Percentiles rank a stretch among this genome's conserved stretches.
phyloP scores from a whole-genome alignment of 1,284 basidiomycete species.

The Xerocomus amazonicus region DNA sequence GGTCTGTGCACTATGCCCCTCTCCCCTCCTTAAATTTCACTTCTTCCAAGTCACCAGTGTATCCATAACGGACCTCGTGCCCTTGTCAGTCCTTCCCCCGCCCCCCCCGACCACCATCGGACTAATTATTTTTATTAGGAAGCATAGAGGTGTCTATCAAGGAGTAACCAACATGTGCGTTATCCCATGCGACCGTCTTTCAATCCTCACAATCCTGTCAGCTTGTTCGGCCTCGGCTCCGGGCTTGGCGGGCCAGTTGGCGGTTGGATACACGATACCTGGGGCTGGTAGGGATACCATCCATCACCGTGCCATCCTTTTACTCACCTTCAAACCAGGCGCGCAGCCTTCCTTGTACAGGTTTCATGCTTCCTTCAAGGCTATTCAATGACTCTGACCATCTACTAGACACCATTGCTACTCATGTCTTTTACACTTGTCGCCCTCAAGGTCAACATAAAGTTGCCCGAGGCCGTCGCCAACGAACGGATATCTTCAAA shows the following conservation, averaged over 20 bases:
- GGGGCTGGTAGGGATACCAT: slow-evolving; percentile 67
- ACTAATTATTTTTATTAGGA: slow-evolving; percentile 41
- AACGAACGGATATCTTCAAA: slow-evolving; percentile 59
- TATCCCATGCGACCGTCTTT: slow-evolving; percentile 7
- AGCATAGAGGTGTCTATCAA: slow-evolving; percentile 84
- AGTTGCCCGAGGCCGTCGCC: slow-evolving; percentile 56
- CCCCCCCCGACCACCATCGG: not conserved
- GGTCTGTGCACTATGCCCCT: slow-evolving; percentile 42
- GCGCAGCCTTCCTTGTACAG: slow-evolving; percentile 39
- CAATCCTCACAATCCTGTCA: slow-evolving; percentile 30
- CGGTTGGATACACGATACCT: slow-evolving; percentile 78
- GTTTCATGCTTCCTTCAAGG: slow-evolving; percentile 65
- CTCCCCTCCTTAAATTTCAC: slow-evolving; percentile 14
- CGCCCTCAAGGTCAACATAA: slow-evolving; percentile 69
- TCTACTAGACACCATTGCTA: slow-evolving; percentile 68
- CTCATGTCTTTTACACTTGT: slow-evolving; percentile 67
- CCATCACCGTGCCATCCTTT: slow-evolving; percentile 7
- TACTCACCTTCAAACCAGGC: slow-evolving; percentile 25
- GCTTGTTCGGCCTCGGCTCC: slow-evolving; percentile 72
- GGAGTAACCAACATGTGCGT: slow-evolving; percentile 82
- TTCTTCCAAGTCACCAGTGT: slow-evolving; percentile 64
- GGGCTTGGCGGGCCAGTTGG: slow-evolving; percentile 89
- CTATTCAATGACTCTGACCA: slow-evolving; percentile 3
- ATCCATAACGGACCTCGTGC: slow-evolving; percentile 75
- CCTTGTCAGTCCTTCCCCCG: slow-evolving; percentile 53